phyloP scores from a whole-genome alignment of 2,329 filamentous ascomycete species.

The Colletotrichum karsti region DNA sequence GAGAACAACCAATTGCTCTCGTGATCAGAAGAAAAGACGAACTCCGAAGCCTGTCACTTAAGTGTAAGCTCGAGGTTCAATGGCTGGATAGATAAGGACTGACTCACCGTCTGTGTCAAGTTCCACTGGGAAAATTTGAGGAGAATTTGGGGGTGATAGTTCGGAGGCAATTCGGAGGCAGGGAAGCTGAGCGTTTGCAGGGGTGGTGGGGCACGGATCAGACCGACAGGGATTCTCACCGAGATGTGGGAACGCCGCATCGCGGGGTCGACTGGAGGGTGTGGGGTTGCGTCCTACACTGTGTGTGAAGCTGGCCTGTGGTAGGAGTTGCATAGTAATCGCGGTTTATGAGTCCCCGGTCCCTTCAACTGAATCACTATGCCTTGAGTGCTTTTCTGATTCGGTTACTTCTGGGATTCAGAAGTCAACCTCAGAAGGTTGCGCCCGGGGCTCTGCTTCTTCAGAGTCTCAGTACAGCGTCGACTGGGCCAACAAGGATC shows the following conservation, averaged over 20 bases:
- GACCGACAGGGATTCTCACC: conserved; percentile 19
- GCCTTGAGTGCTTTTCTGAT: background rate
- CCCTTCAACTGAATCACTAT: no score
- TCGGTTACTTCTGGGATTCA: background rate
- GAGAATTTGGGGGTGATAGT: conserved; percentile 24
- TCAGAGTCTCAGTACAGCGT: background rate
- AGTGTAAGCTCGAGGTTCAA: conserved; percentile 17
- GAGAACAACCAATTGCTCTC: conserved; percentile 29
- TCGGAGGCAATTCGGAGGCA: conserved; percentile 29
- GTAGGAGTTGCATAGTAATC: conserved; percentile 2
- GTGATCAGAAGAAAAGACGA: conserved; percentile 25
- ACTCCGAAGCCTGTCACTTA: conserved; percentile 12
- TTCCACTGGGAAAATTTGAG: conserved; percentile 30
- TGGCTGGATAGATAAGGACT: conserved; percentile 14
- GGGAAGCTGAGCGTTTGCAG: conserved; percentile 20
- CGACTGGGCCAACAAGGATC: no score
- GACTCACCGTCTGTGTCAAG: conserved; percentile 26
- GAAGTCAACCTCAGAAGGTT: background rate
- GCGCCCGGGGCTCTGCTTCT: no score
- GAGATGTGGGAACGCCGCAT: conserved; percentile 23
- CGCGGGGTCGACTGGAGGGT: conserved; percentile 26
- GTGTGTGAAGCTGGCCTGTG: conserved; percentile 5
- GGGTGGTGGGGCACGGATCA: conserved; percentile 25
- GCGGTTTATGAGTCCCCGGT: background rate
- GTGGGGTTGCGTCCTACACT: conserved; percentile 22